Evolutionary conservation across 352 stramenopile genomes (phyloP).

Genomic region (Thalassiosira sp.): DNA sequence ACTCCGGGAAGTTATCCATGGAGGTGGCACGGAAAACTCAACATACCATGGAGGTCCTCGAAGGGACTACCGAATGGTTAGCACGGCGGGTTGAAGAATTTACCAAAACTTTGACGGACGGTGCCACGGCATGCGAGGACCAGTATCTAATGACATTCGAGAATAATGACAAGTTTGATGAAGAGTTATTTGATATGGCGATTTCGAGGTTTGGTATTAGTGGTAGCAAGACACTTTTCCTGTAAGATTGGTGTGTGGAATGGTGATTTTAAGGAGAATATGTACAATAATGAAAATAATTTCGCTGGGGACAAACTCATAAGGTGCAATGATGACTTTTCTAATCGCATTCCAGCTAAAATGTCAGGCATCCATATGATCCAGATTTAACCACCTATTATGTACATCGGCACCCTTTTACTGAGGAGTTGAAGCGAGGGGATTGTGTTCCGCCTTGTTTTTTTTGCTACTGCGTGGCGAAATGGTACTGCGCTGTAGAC

Average conservation of each 20-base stretch:
- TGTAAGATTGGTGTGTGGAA: not conserved
- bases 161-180: slow-evolving; percentile 12
- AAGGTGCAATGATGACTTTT: too few species aligned
- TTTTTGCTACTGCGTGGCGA: too few species aligned
- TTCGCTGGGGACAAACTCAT: too few species aligned
- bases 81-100: slow-evolving; percentile 25
- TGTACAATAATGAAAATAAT: too few species aligned
- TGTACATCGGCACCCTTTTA: too few species aligned
- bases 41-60: slow-evolving; percentile 32
- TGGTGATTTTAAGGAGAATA: not conserved
- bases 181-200: slow-evolving; percentile 23
- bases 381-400: too few species aligned
- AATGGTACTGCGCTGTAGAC: too few species aligned
- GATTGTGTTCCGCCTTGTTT: too few species aligned
- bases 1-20: slow-evolving; percentile 37
- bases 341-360: too few species aligned
- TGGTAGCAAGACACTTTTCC: not conserved
- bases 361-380: too few species aligned
- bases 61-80: slow-evolving; percentile 37
- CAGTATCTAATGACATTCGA: slow-evolving; percentile 4
- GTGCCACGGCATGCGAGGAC: slow-evolving; percentile 18
- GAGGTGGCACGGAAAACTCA: slow-evolving; percentile 30
- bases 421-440: too few species aligned
- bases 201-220: slow-evolving; percentile 7
- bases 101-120: slow-evolving; percentile 23